A percentile compares a stretch with the other conserved stretches of the same genome.
phyloP scores from a whole-genome alignment of 2,329 filamentous ascomycete species.

The Phyllosticta citribraziliensis region DNA sequence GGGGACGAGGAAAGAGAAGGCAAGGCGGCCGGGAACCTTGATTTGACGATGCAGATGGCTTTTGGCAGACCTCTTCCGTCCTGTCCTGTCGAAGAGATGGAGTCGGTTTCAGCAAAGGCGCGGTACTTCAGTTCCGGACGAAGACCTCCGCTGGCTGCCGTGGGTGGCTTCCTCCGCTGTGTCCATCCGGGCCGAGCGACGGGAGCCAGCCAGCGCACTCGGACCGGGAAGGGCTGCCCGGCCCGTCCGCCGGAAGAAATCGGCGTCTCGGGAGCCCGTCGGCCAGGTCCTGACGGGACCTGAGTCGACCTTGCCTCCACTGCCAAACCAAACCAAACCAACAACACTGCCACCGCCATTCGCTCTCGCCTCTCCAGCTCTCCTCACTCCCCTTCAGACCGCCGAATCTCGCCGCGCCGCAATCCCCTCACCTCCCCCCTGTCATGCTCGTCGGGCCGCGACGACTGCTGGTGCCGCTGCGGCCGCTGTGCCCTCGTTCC shows the following conservation, averaged over 20 bases:
- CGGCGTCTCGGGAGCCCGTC: no score
- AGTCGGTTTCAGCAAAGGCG: background rate
- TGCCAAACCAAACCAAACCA: background rate
- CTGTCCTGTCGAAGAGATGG: background rate
- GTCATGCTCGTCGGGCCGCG: conserved; percentile 11
- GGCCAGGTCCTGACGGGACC: no score
- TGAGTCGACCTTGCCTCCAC: background rate
- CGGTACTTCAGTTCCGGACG: no score
- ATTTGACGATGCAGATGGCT: no score
- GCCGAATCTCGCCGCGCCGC: background rate
- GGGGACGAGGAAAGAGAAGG: background rate
- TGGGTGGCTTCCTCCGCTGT: no score
- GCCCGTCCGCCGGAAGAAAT: no score
- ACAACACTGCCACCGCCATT: background rate
- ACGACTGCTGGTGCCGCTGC: conserved; percentile 14
- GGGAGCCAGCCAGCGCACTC: no score
- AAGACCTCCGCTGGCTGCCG: no score
- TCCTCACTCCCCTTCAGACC: conserved; percentile 8
- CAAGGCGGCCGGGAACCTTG: no score
- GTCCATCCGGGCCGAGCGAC: no score
- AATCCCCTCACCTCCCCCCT: conserved; percentile 4
- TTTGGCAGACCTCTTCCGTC: no score
- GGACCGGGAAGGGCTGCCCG: no score
- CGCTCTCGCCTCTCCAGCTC: background rate
- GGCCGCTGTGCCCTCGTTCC: conserved; percentile 17